Percentiles rank a stretch among this genome's conserved stretches.
These are phyloP conservation scores for Fagopyrum esculentum DNA, from an alignment of 148 eudicot species.

Conservation along the genomic window DNA sequence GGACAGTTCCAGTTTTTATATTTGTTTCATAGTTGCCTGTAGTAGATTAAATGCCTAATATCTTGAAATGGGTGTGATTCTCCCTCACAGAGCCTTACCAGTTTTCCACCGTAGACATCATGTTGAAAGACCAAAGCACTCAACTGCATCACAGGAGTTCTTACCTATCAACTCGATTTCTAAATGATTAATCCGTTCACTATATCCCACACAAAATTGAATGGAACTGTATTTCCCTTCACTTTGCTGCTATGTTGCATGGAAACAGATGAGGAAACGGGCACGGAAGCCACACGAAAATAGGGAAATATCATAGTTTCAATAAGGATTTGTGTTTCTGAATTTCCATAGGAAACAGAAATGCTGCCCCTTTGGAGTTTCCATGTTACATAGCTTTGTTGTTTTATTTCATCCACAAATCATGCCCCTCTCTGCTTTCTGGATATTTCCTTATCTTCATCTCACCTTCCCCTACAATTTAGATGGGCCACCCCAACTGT, in stretches of 20 bases:
- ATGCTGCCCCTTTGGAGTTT: too few species aligned
- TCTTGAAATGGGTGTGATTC: background rate
- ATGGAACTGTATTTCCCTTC: background rate
- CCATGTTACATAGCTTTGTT: background rate
- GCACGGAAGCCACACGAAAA: too few species aligned
- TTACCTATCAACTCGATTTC: background rate
- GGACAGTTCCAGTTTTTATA: background rate
- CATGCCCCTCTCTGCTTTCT: background rate
- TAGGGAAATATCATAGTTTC: too few species aligned
- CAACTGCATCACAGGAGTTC: background rate
- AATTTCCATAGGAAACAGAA: too few species aligned
- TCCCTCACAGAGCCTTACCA: background rate
- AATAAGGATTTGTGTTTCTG: too few species aligned
- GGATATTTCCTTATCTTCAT: background rate
- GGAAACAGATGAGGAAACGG: too few species aligned
- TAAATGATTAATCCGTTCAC: background rate
- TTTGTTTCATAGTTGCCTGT: background rate
- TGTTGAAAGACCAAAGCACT: background rate
- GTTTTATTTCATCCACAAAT: background rate
- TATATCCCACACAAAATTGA: background rate
- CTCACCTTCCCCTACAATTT: background rate
- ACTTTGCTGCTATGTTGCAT: background rate
- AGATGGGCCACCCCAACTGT: background rate
- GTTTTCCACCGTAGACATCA: background rate
- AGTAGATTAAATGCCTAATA: background rate